Conservation (phyloP, 495 filamentous ascomycete genomes). For the Trichoderma parareesei region DNA sequence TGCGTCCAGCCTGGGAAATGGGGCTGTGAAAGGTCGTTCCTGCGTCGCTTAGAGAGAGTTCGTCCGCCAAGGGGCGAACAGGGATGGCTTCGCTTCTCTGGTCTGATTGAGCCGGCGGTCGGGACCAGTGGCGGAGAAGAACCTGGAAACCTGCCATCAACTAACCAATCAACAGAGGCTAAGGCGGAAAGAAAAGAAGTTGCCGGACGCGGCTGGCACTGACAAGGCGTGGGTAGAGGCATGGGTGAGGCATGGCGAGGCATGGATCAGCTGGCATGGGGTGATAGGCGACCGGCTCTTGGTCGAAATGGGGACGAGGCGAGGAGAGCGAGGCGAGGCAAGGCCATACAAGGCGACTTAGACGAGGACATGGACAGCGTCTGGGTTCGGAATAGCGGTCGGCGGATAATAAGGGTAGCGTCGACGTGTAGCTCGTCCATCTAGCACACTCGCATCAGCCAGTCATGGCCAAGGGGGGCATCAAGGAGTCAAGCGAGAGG, state of each 20-base stretch:
- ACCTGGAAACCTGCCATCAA: background rate
- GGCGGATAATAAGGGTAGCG: background rate
- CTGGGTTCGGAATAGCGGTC: background rate
- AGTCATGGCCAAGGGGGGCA: no score
- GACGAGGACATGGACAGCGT: background rate
- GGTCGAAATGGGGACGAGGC: background rate
- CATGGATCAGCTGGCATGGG: background rate
- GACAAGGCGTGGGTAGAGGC: background rate
- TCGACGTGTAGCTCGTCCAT: no score
- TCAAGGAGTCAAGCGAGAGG: no score
- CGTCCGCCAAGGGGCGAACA: background rate
- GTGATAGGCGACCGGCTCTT: background rate
- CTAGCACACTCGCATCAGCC: no score
- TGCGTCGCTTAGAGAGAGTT: constrained; percentile 1
- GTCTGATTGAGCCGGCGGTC: background rate
- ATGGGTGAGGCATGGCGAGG: background rate
- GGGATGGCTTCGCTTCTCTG: background rate
- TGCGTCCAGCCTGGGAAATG: background rate
- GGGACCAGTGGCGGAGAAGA: background rate
- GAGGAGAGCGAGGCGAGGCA: no score
- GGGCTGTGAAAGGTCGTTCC: background rate
- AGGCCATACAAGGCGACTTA: no score
- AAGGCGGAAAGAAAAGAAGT: background rate
- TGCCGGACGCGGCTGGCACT: background rate
- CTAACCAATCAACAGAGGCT: background rate